These are phyloP conservation scores for Penicillium robsamsonii DNA, from an alignment of 495 filamentous ascomycete genomes.

Conservation along the genomic window DNA sequence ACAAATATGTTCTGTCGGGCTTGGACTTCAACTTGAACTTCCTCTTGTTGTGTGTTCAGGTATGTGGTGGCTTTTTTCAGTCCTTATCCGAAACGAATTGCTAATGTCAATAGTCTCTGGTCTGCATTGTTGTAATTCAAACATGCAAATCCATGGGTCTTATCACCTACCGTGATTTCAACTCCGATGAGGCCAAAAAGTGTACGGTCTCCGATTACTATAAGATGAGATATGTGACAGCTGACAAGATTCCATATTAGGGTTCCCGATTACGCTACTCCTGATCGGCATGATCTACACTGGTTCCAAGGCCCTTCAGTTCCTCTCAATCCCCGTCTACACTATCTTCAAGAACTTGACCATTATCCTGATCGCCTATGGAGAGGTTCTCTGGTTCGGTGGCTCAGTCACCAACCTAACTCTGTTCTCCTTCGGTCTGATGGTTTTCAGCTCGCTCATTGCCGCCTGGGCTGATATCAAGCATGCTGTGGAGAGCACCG, in stretches of 20 bases:
- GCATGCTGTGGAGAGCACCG: slow-evolving; percentile 63
- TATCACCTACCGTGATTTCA: slow-evolving; percentile 90
- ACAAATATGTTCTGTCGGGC: slow-evolving; percentile 96
- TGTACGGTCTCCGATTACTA: slow-evolving; percentile 55
- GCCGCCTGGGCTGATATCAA: slow-evolving; percentile 98
- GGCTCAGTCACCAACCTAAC: slow-evolving; percentile 85
- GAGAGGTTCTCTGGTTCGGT: slow-evolving; percentile 98
- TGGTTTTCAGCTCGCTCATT: slow-evolving; percentile 93
- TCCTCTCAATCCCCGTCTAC: slow-evolving; percentile 95
- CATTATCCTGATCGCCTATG: slow-evolving; percentile 97
- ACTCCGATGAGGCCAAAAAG: slow-evolving; percentile 83
- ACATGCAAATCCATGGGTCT: slow-evolving; percentile 76
- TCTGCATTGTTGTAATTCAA: slow-evolving; percentile 88
- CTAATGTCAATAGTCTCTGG: slow-evolving; percentile 65
- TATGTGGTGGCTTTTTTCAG: slow-evolving; percentile 43
- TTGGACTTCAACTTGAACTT: slow-evolving; percentile 94
- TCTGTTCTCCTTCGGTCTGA: slow-evolving; percentile 93
- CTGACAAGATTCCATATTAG: slow-evolving; percentile 45
- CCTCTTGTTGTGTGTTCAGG: slow-evolving; percentile 89
- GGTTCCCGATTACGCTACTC: slow-evolving; percentile 96
- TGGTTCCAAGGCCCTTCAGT: slow-evolving; percentile 92
- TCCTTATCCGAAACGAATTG: not conserved
- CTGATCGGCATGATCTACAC: slow-evolving; percentile 99
- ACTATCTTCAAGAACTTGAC: slow-evolving; percentile 99
- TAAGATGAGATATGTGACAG: slow-evolving; percentile 5